phyloP scores from a whole-genome alignment of 2,329 filamentous ascomycete genomes.

The Lachnellula occidentalis region DNA sequence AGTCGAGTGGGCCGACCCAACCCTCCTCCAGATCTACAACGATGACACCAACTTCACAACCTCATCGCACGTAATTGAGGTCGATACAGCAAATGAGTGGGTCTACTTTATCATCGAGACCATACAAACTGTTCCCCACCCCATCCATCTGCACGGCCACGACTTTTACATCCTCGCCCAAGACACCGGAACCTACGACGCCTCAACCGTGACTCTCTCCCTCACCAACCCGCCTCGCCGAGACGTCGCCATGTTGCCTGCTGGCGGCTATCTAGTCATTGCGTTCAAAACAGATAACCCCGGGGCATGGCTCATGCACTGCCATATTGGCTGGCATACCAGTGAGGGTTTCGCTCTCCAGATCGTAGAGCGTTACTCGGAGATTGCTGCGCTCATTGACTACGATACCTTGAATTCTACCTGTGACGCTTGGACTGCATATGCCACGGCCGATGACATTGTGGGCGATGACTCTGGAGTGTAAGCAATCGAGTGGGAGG shows the following conservation, averaged over 20 bases:
- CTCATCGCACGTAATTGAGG: constrained; percentile 19
- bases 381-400: constrained; percentile 7
- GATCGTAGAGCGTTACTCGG: constrained; percentile 36
- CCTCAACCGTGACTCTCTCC: constrained; percentile 23
- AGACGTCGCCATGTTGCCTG: constrained; percentile 43
- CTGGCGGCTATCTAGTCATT: constrained; percentile 24
- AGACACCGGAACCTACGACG: constrained; percentile 37
- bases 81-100: constrained; percentile 27
- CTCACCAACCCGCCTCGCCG: constrained; percentile 43
- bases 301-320: constrained; percentile 30
- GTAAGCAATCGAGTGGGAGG: constrained; percentile 9
- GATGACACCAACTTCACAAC: constrained; percentile 21
- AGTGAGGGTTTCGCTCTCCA: constrained; percentile 47
- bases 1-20: constrained; percentile 44
- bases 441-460: constrained; percentile 9
- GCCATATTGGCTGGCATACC: constrained; percentile 45
- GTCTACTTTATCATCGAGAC: constrained; percentile 28
- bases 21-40: constrained; percentile 32
- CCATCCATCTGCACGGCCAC: constrained; percentile 46
- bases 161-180: constrained; percentile 42
- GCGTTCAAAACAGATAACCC: constrained; percentile 26
- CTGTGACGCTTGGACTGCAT: constrained; percentile 16
- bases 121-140: constrained; percentile 20
- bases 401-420: constrained; percentile 17
- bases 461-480: constrained; percentile 18